Evolutionary conservation across 2,329 filamentous ascomycete species (phyloP).

Genomic region (Hypoxylon sp.): DNA sequence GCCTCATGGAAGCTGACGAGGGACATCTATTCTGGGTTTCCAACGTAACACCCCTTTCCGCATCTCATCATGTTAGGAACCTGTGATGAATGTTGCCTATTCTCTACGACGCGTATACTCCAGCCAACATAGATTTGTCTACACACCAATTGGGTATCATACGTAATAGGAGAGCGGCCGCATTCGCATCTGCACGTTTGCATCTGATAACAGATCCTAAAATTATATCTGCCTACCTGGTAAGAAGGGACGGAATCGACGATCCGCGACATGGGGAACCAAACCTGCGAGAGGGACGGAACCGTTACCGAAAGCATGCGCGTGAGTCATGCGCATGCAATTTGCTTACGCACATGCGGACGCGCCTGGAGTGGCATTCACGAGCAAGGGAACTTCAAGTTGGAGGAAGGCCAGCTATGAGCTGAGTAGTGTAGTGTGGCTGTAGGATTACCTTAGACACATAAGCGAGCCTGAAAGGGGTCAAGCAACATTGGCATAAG

Average conservation of each 20-base stretch:
- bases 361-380: conserved; percentile 18
- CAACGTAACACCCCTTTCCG: neutral
- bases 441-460: neutral
- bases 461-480: neutral
- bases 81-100: neutral
- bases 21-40: neutral
- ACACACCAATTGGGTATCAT: no score
- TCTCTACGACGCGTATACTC: neutral
- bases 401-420: neutral
- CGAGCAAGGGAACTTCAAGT: conserved; percentile 17
- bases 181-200: neutral
- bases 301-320: conserved; percentile 15
- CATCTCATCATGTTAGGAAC: neutral
- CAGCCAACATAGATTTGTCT: neutral
- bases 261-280: conserved; percentile 1
- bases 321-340: conserved; percentile 33
- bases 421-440: no score
- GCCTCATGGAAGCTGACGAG: neutral
- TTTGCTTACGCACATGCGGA: conserved; percentile 25
- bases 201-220: neutral
- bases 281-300: neutral
- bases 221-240: neutral
- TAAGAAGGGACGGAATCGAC: conserved; percentile 10
- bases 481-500: neutral
- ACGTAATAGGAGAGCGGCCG: no score